Conservation (phyloP, 2,329 filamentous ascomycete genomes). For the Sporothrix brunneoviolacea region DNA sequence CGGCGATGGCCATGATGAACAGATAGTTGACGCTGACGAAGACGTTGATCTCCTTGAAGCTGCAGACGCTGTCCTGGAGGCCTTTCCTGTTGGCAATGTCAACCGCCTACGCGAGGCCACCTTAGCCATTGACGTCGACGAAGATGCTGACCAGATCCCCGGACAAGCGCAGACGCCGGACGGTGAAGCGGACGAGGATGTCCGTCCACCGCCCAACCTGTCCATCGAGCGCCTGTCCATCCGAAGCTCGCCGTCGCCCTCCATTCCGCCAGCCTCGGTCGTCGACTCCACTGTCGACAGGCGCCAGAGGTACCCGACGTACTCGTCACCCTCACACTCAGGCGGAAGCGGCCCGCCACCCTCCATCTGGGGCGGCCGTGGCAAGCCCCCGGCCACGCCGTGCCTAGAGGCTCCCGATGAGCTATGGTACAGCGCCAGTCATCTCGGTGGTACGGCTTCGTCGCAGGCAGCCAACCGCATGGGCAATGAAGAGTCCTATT, state of each 20-base stretch:
- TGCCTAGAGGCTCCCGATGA: slow-evolving; percentile 9
- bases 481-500: slow-evolving; percentile 1
- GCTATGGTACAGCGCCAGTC: not conserved
- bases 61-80: not conserved
- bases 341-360: slow-evolving; percentile 8
- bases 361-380: slow-evolving; percentile 9
- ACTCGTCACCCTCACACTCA: slow-evolving; percentile 9
- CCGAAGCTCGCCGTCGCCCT: slow-evolving; percentile 11
- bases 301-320: not conserved
- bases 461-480: not conserved
- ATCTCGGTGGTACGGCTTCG: not conserved
- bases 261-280: not conserved
- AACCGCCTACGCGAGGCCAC: not conserved
- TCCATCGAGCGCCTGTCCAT: slow-evolving; percentile 1
- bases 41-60: not conserved
- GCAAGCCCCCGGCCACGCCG: slow-evolving; percentile 13
- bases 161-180: no score
- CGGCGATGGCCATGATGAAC: no score
- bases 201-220: no score
- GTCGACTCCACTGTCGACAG: not conserved
- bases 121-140: not conserved
- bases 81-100: slow-evolving; percentile 2
- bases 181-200: no score
- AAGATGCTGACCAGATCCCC: no score
- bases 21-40: not conserved